Conservation (phyloP, 306 rosid species). For the Cucumis hystrix region DNA sequence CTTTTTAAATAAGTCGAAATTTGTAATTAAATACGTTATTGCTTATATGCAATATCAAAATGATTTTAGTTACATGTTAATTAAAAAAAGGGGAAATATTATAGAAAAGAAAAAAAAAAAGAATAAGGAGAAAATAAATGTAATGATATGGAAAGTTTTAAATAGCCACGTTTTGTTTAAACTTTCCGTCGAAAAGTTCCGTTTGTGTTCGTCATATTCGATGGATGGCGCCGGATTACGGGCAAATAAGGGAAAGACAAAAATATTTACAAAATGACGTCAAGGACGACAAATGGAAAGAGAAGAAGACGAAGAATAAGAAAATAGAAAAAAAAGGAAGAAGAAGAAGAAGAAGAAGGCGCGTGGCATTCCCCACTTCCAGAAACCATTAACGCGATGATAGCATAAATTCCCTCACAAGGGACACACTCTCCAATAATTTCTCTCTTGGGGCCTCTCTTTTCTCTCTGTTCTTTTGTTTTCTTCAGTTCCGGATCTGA, state of each 20-base stretch:
- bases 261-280: not conserved
- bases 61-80: not conserved
- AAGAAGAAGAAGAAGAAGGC: not conserved
- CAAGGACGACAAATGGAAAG: not conserved
- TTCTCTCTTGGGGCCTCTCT: not conserved
- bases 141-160: not conserved
- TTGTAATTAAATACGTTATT: too few species aligned
- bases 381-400: not conserved
- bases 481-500: not conserved
- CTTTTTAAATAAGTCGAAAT: too few species aligned
- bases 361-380: not conserved
- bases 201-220: not conserved
- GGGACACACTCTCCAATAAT: not conserved
- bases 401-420: not conserved
- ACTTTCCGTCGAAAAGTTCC: not conserved
- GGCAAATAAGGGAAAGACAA: not conserved
- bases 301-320: not conserved
- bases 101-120: too few species aligned
- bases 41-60: not conserved
- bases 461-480: not conserved
- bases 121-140: not conserved
- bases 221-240: constrained; percentile 2
- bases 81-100: not conserved
- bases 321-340: not conserved
- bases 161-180: not conserved